Evolutionary conservation across 257 asterid genomes (phyloP), one percentile per base, ranked within the genome.

Genomic region (Nicotiana sylvestris): DNA sequence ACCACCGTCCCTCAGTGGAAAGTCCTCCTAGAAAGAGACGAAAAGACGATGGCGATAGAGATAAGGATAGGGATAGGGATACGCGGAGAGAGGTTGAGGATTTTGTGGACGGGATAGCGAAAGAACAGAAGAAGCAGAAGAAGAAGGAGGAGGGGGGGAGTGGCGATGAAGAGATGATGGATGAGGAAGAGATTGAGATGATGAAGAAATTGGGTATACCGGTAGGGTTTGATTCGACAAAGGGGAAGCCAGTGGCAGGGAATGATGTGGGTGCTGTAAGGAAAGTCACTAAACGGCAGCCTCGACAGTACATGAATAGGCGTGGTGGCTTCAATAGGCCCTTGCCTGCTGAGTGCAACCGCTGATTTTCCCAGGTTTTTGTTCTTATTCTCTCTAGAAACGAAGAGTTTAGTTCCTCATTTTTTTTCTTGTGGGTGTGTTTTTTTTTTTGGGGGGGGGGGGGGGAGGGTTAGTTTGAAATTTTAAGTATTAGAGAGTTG

Each of bases 251-350:
- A 11, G 98, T 96, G 58, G 39, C 86, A 0, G 99, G 99, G 2
- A 96, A 96, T 84, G 99, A 92, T 74, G 92, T 96, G 11, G 99
- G 99, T 30, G 91, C 92, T 3, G 98, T 96, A 74, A 92, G 99
- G 87, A 94, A 93, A 88, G 98, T 96, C 70, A 96, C 99, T 3
- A 96, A 96, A 87, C 86, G 99, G 89, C 98, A 94, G 91, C 99
- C 99, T 11, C 86, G 99, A 81, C 99, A 96, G 92, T 96, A 96
- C 88, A 96, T 96, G 99, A 96, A 96, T 83, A 92, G 99, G 61
- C 97, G 99, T n/a, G 98, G 99, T 29, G 99, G 99, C 12, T 96
- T 96, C 86, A 96, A 96, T 90, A 92, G 99, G 77, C 99, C 99
- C 64, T 89, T 96, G 90, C 99, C 99, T 49, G 91, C 97, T 62